These are phyloP conservation scores for Oropetium thomaeum DNA, from an alignment of 176 grass and related monocot genomes.

Conservation along the genomic window DNA sequence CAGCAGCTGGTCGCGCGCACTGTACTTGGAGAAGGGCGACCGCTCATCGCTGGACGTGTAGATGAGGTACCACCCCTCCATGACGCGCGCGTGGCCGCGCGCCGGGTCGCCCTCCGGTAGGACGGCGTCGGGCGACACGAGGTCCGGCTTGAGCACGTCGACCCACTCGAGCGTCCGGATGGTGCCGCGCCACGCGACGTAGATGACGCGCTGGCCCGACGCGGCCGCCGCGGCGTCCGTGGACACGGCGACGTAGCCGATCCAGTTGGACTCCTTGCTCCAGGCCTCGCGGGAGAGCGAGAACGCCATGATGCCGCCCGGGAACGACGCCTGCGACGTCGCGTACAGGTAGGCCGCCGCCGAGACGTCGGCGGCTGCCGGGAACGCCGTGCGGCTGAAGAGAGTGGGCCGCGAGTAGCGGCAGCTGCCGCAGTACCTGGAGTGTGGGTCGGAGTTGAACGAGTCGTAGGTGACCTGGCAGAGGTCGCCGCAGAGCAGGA, in stretches of 20 bases:
- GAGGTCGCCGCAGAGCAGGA: conserved; percentile 84
- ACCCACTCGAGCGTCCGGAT: conserved; percentile 81
- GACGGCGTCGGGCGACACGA: conserved; percentile 50
- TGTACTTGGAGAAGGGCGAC: conserved; percentile 57
- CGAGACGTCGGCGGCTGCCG: conserved; percentile 46
- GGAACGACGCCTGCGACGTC: conserved; percentile 45
- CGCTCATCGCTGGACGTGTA: conserved; percentile 66
- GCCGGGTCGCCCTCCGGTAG: conserved; percentile 39
- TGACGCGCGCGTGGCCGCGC: conserved; percentile 39
- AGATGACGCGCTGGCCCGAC: conserved; percentile 69
- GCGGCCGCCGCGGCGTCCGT: conserved; percentile 49
- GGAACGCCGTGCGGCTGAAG: conserved; percentile 49
- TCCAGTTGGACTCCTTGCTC: conserved; percentile 97
- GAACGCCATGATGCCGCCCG: conserved; percentile 47
- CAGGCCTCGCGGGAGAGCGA: conserved; percentile 69
- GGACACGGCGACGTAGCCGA: conserved; percentile 73
- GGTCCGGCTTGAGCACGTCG: conserved; percentile 60
- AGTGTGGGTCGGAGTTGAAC: conserved; percentile 70
- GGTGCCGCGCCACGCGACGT: conserved; percentile 73
- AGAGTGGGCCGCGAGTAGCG: conserved; percentile 64
- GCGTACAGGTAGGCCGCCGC: conserved; percentile 69
- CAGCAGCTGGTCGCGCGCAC: conserved; percentile 69
- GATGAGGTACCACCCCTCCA: conserved; percentile 84
- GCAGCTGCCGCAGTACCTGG: conserved; percentile 74
- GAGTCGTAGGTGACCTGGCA: conserved; percentile 89